Evolutionary conservation across 108 stramenopile genomes (phyloP).

Genomic region (Bacterosira constricta): DNA sequence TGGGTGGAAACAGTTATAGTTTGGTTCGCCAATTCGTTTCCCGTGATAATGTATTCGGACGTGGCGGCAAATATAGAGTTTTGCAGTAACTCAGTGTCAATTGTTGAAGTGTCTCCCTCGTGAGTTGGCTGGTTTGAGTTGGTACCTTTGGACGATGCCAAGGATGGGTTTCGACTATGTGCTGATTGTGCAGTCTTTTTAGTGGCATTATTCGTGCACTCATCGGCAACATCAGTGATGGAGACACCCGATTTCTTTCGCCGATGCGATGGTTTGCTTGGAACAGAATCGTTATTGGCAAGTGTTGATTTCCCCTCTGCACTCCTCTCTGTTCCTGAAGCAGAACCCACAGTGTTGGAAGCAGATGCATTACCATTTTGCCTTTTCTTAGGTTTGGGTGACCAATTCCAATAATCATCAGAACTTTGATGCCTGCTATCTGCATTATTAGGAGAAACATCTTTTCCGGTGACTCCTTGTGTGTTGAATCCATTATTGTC

Average conservation of each 20-base stretch:
- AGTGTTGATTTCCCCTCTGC: too few species aligned
- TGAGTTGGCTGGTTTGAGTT: not conserved
- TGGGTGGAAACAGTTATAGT: constrained; percentile 78
- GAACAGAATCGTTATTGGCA: too few species aligned
- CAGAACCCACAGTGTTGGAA: too few species aligned
- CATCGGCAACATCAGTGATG: not conserved
- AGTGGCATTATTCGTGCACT: not conserved
- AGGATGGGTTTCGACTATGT: constrained; percentile 24
- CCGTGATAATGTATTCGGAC: constrained; percentile 85
- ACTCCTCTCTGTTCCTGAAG: too few species aligned
- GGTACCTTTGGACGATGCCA: constrained; percentile 27
- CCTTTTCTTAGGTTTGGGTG: too few species aligned
- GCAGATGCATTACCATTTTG: too few species aligned
- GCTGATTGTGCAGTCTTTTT: not conserved
- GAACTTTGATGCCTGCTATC: too few species aligned
- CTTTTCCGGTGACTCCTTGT: too few species aligned
- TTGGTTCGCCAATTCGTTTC: constrained; percentile 76
- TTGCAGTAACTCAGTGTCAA: constrained; percentile 36
- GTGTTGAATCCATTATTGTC: constrained; percentile 1
- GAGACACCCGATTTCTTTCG: not conserved
- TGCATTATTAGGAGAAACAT: too few species aligned
- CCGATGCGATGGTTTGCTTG: not conserved
- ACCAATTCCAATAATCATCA: constrained; percentile 28
- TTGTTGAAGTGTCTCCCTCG: constrained; percentile 38
- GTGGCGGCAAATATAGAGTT: constrained; percentile 81